phyloP scores from a whole-genome alignment of 805 yeast genomes.

The Blastobotrys muscicola region DNA sequence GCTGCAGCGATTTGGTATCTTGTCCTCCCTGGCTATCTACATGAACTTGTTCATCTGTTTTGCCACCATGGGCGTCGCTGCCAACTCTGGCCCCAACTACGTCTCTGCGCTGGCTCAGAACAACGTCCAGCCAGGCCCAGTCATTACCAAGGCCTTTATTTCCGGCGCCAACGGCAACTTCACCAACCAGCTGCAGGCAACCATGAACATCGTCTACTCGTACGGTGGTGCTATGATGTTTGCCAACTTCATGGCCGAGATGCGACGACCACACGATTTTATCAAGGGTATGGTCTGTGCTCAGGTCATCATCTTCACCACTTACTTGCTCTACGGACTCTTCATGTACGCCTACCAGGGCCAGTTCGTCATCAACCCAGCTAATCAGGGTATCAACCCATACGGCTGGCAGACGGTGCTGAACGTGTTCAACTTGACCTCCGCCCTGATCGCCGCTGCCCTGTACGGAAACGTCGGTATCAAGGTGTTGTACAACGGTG shows the following conservation, averaged over 20 bases:
- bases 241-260: slow-evolving; percentile 40
- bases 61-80: slow-evolving; percentile 37
- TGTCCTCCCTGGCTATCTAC: slow-evolving; percentile 40
- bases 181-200: slow-evolving; percentile 29
- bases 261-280: slow-evolving; percentile 40
- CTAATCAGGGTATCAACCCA: slow-evolving; percentile 34
- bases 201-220: slow-evolving; percentile 39
- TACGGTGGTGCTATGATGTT: slow-evolving; percentile 45
- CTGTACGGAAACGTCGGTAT: slow-evolving; percentile 40
- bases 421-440: slow-evolving; percentile 30
- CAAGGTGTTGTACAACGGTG: slow-evolving; percentile 36
- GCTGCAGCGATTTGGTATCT: slow-evolving; percentile 31
- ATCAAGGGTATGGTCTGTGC: slow-evolving; percentile 39
- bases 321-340: slow-evolving; percentile 35
- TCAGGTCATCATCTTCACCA: slow-evolving; percentile 32
- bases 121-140: slow-evolving; percentile 11
- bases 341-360: slow-evolving; percentile 38
- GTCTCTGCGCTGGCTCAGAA: slow-evolving; percentile 11
- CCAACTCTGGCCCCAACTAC: slow-evolving; percentile 28
- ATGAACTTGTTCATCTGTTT: slow-evolving; percentile 37
- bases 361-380: slow-evolving; percentile 36
- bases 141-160: slow-evolving; percentile 21
- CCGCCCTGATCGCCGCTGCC: slow-evolving; percentile 36
- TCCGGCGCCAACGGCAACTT: slow-evolving; percentile 20
- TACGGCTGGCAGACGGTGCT: slow-evolving; percentile 31